Evolutionary conservation across 345 rosid species (phyloP), one percentile per base, ranked within the genome.

Genomic region (Pseudoturritis turrita): DNA sequence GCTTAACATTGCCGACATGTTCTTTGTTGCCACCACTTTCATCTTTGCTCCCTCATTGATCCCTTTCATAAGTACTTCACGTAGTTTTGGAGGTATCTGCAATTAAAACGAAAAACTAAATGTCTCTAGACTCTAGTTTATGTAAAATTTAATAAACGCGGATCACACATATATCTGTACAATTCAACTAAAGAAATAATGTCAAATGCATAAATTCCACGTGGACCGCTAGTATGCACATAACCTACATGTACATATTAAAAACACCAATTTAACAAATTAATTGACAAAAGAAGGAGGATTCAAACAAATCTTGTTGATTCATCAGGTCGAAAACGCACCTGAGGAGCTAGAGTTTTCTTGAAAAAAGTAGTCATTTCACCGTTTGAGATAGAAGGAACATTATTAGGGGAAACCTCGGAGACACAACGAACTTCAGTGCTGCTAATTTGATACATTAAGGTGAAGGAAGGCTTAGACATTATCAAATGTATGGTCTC

Each of bases 321-420:
- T 31, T 55, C 43, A 58, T 63, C 74, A 15, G 55, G 69, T 44
- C 79, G 62, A 47, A 60, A 17, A 40, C 47, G n/a, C 4, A 80
- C 77, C 86, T 83, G 79, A 68, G 82, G 77, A 57, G 79, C 79
- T 45, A 83, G 66, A 62, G 25, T 15, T 9, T 65, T 53, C 71
- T 80, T 78, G 66, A 83, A 50, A 58, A 64, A 73, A 7, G 64
- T 72, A 64, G 72, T 29, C 82, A 83, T 69, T 72, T 80, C 84
- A 26, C 86, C 84, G 25, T 76, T 83, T 15, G 81, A 65, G 41
- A 80, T 31, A 13, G 84, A 78, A 55, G 84, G 82, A 43, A 83
- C 36, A 31, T 70, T 80, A 67, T 75, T 67, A 40, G 80, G 60
- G 25, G 70, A 80, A 45, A 83, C 50, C 66, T 83, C 81, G 11